phyloP scores from a whole-genome alignment of 169 alveolate genomes.

The Plasmodium cynomolgi region DNA sequence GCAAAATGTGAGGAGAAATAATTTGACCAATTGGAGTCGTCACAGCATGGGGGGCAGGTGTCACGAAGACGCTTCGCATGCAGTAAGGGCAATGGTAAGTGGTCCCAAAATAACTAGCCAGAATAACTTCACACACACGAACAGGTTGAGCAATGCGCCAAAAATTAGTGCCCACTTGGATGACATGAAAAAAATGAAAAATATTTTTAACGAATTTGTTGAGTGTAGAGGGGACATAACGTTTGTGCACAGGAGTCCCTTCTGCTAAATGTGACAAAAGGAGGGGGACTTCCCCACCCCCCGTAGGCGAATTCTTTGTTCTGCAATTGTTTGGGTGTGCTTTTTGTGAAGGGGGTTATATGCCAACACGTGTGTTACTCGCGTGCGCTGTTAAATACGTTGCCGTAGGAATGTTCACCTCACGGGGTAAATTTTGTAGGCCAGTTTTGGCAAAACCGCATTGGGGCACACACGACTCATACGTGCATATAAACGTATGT shows the following conservation, averaged over 20 bases:
- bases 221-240: background rate
- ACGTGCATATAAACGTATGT: background rate
- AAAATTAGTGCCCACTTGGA: background rate
- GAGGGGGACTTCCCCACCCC: background rate
- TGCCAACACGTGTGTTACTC: background rate
- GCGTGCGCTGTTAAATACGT: background rate
- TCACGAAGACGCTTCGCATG: background rate
- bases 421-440: background rate
- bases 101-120: background rate
- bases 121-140: background rate
- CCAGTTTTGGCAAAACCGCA: background rate
- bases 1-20: background rate
- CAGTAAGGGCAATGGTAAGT: background rate
- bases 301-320: background rate
- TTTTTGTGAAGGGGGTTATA: background rate
- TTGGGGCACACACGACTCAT: background rate
- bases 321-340: background rate
- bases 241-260: conserved; percentile 45
- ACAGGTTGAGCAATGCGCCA: background rate
- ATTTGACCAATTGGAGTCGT: background rate
- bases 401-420: background rate
- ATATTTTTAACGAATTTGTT: conserved; percentile 47
- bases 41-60: background rate
- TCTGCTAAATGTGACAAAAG: background rate
- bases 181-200: conserved; percentile 2